phyloP scores from a whole-genome alignment of 306 rosid genomes.

The Malus fusca region DNA sequence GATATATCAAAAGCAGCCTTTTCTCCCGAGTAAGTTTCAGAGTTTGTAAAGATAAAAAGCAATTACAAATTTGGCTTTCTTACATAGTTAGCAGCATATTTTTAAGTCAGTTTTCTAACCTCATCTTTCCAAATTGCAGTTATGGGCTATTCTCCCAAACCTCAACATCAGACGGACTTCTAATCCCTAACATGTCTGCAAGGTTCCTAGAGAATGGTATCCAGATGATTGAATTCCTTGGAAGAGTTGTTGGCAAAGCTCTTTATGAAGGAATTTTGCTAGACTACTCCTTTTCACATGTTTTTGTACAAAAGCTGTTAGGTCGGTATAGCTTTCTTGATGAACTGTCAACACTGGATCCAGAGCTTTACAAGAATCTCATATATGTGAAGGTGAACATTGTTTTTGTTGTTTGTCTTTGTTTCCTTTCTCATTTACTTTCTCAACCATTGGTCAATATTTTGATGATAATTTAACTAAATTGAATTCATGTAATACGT shows the following conservation, averaged over 20 bases:
- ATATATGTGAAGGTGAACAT: constrained; percentile 88
- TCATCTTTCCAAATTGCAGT: constrained; percentile 35
- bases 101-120: constrained; percentile 11
- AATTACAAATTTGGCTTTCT: constrained; percentile 1
- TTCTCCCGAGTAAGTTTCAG: constrained; percentile 74
- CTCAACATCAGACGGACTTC: constrained; percentile 76
- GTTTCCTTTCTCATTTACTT: neutral
- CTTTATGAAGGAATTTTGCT: constrained; percentile 95
- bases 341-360: constrained; percentile 93
- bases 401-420: neutral
- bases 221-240: constrained; percentile 97
- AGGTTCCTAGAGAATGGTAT: constrained; percentile 81
- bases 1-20: constrained; percentile 90
- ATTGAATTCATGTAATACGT: neutral
- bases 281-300: constrained; percentile 92
- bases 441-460: neutral
- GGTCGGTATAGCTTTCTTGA: constrained; percentile 96
- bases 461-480: neutral
- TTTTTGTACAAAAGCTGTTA: constrained; percentile 82
- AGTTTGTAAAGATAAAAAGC: neutral
- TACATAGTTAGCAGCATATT: constrained; percentile 16
- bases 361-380: constrained; percentile 84
- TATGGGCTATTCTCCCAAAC: constrained; percentile 90
- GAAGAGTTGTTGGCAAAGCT: constrained; percentile 97
- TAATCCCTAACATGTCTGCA: constrained; percentile 78